Evolutionary conservation across 371 early-diverging fungal genomes (phyloP).

Genomic region (Mycotypha africana): DNA sequence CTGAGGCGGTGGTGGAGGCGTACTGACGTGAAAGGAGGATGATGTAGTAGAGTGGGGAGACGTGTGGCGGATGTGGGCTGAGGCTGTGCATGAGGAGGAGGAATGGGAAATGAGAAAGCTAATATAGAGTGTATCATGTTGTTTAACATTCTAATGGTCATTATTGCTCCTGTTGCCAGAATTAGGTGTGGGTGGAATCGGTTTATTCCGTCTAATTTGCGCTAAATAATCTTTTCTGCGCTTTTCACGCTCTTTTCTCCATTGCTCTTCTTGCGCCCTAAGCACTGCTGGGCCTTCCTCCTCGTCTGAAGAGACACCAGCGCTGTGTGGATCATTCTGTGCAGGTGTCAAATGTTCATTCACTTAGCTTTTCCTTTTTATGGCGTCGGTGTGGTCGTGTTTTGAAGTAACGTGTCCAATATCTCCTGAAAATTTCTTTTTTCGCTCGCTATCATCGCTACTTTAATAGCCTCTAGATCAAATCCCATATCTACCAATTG

Average conservation of each 20-base stretch:
- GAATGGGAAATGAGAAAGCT: background rate
- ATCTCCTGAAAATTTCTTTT: constrained; percentile 56
- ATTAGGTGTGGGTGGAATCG: constrained; percentile 6
- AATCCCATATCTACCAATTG: constrained; percentile 80
- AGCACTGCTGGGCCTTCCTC: too few relatives aligned
- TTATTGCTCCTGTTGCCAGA: background rate
- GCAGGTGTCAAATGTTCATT: background rate
- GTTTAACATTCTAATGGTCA: too few relatives aligned
- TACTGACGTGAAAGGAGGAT: constrained; percentile 1
- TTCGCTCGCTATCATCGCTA: constrained; percentile 56
- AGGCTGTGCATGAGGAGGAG: constrained; percentile 2
- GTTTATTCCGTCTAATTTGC: constrained; percentile 9
- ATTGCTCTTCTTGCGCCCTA: constrained; percentile 60
- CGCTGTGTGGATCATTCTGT: constrained; percentile 1
- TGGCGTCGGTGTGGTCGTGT: background rate
- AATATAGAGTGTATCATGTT: too few relatives aligned
- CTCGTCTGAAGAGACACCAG: constrained; percentile 46
- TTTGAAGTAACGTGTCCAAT: constrained; percentile 59
- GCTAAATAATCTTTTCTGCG: constrained; percentile 13
- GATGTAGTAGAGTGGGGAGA: background rate
- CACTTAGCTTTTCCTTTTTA: background rate
- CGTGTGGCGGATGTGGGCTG: constrained; percentile 5
- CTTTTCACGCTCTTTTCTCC: constrained; percentile 29
- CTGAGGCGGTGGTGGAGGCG: constrained; percentile 10
- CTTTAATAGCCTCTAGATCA: constrained; percentile 48